Percentiles rank a stretch among this genome's conserved stretches.
These are phyloP conservation scores for Kodamaea arcana DNA, from an alignment of 1,139 yeast species.

Conservation along the genomic window DNA sequence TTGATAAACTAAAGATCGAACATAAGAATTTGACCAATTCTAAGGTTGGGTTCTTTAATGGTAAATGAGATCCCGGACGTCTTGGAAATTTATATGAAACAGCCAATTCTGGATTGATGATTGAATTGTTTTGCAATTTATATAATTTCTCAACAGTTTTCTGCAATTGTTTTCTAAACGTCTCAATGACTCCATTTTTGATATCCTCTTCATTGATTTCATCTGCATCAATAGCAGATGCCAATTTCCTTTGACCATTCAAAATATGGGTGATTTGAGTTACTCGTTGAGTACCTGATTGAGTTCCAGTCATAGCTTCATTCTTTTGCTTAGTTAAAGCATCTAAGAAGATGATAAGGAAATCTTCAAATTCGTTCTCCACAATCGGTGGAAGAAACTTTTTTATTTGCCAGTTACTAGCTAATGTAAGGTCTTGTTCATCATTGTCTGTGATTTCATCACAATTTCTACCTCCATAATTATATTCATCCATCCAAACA, in stretches of 20 bases:
- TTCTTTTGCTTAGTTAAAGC: conserved; percentile 58
- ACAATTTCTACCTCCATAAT: conserved; percentile 82
- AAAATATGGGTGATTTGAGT: conserved; percentile 62
- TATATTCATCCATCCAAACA: conserved; percentile 92
- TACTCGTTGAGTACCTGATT: conserved; percentile 51
- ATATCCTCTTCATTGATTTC: conserved; percentile 26
- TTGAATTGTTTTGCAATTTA: conserved; percentile 67
- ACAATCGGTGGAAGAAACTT: conserved; percentile 69
- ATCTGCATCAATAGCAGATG: conserved; percentile 15
- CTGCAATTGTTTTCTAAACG: conserved; percentile 59
- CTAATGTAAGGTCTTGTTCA: conserved; percentile 52
- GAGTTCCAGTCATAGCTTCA: conserved; percentile 33
- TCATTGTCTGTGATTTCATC: conserved; percentile 53
- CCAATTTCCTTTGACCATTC: conserved; percentile 39
- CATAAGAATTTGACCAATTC: conserved; percentile 75
- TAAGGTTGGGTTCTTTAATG: conserved; percentile 66
- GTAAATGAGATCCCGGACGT: conserved; percentile 65
- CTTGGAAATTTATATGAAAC: conserved; percentile 68
- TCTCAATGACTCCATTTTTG: conserved; percentile 40
- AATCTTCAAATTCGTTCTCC: conserved; percentile 81
- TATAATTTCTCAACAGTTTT: conserved; percentile 64
- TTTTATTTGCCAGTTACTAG: conserved; percentile 78
- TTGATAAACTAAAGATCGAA: conserved; percentile 68
- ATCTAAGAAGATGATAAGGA: conserved; percentile 77
- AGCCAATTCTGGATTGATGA: conserved; percentile 60